Evolutionary conservation across 2,329 filamentous ascomycete genomes (phyloP).

Genomic region (Apiospora hydei): DNA sequence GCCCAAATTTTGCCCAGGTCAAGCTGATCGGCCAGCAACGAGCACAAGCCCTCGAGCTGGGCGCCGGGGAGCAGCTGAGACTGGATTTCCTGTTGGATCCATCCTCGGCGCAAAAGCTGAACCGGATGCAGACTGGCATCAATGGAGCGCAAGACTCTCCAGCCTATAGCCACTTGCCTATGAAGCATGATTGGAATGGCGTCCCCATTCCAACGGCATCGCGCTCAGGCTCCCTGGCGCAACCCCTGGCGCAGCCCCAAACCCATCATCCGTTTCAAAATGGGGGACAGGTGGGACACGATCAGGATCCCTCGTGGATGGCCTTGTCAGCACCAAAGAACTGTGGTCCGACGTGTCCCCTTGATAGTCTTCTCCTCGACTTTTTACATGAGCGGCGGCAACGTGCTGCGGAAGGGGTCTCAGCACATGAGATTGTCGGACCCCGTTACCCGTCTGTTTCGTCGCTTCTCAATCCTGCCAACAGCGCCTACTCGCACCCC

Average conservation of each 20-base stretch:
- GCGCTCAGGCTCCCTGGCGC: conserved; percentile 18
- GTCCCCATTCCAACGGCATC: conserved; percentile 28
- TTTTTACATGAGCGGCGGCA: conserved; percentile 76
- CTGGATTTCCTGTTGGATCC: conserved; percentile 76
- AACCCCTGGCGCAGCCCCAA: conserved; percentile 8
- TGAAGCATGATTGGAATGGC: conserved; percentile 59
- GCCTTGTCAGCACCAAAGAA: conserved; percentile 57
- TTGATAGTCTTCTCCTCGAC: conserved; percentile 81
- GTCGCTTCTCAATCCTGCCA: conserved; percentile 76
- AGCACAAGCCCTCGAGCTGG: conserved; percentile 65
- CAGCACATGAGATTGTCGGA: conserved; percentile 72
- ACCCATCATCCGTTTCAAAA: conserved; percentile 1
- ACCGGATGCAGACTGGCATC: conserved; percentile 58
- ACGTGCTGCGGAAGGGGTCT: conserved; percentile 69
- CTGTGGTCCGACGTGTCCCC: conserved; percentile 72
- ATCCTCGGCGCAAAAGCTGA: conserved; percentile 55
- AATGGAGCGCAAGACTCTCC: conserved; percentile 56
- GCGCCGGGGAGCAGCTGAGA: conserved; percentile 68
- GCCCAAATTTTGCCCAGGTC: conserved; percentile 39
- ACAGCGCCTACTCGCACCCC: conserved; percentile 71
- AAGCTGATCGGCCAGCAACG: conserved; percentile 54
- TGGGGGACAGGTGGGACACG: conserved; percentile 26
- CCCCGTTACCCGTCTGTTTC: conserved; percentile 83
- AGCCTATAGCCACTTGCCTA: conserved; percentile 53
- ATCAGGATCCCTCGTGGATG: conserved; percentile 30